phyloP scores from a whole-genome alignment of 1,139 yeast species.

The Candida albicans region DNA sequence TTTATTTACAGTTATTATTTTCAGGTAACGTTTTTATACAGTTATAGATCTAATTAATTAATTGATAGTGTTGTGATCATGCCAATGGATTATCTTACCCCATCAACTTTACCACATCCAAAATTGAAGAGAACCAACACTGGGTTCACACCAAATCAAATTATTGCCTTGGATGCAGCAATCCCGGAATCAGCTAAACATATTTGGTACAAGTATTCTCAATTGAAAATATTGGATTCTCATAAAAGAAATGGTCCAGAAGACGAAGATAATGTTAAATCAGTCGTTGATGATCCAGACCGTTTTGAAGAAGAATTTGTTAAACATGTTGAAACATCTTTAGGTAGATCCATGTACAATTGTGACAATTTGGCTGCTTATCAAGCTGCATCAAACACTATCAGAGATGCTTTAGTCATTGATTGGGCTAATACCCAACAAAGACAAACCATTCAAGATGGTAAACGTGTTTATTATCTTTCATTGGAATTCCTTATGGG shows the following conservation, averaged over 20 bases:
- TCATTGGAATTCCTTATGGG: constrained; percentile 94
- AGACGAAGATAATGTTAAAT: constrained; percentile 9
- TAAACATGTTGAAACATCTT: constrained; percentile 82
- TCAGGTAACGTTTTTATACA: too few species aligned
- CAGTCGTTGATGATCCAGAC: constrained; percentile 37
- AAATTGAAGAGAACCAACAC: constrained; percentile 71
- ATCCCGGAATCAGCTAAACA: constrained; percentile 79
- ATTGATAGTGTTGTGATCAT: neutral
- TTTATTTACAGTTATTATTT: neutral
- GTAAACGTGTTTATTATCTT: constrained; percentile 83
- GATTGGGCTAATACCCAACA: constrained; percentile 97
- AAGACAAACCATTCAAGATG: constrained; percentile 78
- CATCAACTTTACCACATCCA: constrained; percentile 44
- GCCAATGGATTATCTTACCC: constrained; percentile 42
- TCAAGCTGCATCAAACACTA: constrained; percentile 79
- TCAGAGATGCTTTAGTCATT: constrained; percentile 76
- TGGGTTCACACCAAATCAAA: constrained; percentile 89
- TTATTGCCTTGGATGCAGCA: constrained; percentile 74
- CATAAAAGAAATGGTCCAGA: constrained; percentile 10
- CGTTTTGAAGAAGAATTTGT: constrained; percentile 69
- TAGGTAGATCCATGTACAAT: constrained; percentile 87
- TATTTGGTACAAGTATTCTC: constrained; percentile 67
- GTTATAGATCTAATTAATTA: neutral
- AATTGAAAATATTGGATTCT: constrained; percentile 33
- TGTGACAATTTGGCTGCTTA: constrained; percentile 93